phyloP scores from a whole-genome alignment of 73 alveolate genomes.

The Paramecium octaurelia region DNA sequence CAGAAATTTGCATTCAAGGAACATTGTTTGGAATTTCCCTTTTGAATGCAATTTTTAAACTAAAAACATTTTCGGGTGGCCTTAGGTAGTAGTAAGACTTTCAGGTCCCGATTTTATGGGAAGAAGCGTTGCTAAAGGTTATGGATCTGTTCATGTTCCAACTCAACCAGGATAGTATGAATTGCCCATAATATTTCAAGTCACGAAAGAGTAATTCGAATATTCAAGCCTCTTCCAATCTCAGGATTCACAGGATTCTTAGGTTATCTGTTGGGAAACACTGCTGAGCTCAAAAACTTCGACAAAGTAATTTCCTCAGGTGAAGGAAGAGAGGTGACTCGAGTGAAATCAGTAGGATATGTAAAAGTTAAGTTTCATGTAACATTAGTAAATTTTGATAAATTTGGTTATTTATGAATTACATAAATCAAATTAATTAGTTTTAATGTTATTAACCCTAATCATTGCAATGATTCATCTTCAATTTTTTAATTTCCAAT shows the following conservation, averaged over 20 bases:
- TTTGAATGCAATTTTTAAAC: slow-evolving; percentile 61
- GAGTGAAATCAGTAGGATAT: slow-evolving; percentile 57
- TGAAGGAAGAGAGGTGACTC: slow-evolving; percentile 65
- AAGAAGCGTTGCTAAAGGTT: slow-evolving; percentile 55
- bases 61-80: slow-evolving; percentile 61
- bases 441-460: background rate
- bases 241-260: slow-evolving; percentile 55
- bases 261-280: slow-evolving; percentile 45
- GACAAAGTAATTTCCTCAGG: slow-evolving; percentile 60
- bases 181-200: background rate
- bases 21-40: slow-evolving; percentile 61
- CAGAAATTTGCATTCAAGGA: slow-evolving; percentile 49
- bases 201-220: slow-evolving; percentile 56
- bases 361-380: slow-evolving; percentile 61
- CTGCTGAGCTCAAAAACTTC: slow-evolving; percentile 40
- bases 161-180: slow-evolving; percentile 63
- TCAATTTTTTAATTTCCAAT: background rate
- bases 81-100: slow-evolving; percentile 33
- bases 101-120: slow-evolving; percentile 61
- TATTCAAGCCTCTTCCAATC: slow-evolving; percentile 53
- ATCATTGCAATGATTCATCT: no score
- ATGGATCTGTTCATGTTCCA: slow-evolving; percentile 64
- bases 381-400: slow-evolving; percentile 56
- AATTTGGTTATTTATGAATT: slow-evolving; percentile 51
- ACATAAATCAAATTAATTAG: background rate